Conservation (phyloP, 2,329 filamentous ascomycete species). For the Polychaeton citri region DNA sequence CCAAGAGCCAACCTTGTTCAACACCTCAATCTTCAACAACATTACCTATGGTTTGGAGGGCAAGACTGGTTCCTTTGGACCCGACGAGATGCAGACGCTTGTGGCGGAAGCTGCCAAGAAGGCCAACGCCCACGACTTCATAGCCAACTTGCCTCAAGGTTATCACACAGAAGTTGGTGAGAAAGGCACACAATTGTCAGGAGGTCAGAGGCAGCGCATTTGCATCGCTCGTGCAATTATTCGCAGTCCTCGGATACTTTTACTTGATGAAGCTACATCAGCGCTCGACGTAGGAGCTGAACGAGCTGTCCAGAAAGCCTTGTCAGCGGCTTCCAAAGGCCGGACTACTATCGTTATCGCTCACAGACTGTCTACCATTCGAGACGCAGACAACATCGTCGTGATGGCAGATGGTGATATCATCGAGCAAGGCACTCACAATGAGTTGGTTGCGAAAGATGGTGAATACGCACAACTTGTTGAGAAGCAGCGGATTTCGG, state of each 20-base stretch:
- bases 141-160: conserved; percentile 32
- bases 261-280: conserved; percentile 28
- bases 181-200: conserved; percentile 26
- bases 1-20: conserved; percentile 22
- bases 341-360: conserved; percentile 32
- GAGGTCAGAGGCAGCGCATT: conserved; percentile 26
- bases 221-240: conserved; percentile 43
- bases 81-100: conserved; percentile 21
- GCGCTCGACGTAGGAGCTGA: conserved; percentile 29
- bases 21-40: conserved; percentile 23
- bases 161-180: conserved; percentile 23
- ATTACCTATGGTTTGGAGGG: conserved; percentile 11
- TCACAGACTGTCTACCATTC: conserved; percentile 28
- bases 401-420: conserved; percentile 36
- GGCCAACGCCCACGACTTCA: conserved; percentile 39
- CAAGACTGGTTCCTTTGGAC: conserved; percentile 3
- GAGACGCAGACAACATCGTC: conserved; percentile 28
- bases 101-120: conserved; percentile 3
- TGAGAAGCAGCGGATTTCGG: too few species aligned
- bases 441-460: conserved; percentile 27
- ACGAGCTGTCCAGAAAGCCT: conserved; percentile 23
- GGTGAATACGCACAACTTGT: conserved; percentile 3
- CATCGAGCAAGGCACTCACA: conserved; percentile 36
- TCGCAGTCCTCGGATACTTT: conserved; percentile 18
- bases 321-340: conserved; percentile 18